A percentile compares a stretch with the other conserved stretches of the same genome.
These are phyloP conservation scores for Phytopythium delawarense DNA, from an alignment of 352 stramenopile genomes.

Conservation along the genomic window DNA sequence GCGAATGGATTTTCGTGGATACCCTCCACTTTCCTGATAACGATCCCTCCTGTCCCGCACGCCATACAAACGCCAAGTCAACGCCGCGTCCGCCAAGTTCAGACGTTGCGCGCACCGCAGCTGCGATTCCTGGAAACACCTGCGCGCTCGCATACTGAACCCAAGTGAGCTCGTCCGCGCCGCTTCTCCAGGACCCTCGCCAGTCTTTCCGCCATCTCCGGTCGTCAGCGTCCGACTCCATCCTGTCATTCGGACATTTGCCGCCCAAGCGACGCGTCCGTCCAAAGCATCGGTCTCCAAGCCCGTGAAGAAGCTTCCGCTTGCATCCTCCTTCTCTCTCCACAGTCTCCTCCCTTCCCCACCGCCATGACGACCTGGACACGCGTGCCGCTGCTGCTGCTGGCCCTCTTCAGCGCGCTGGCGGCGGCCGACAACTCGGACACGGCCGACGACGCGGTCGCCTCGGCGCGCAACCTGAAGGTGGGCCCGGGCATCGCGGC, in stretches of 20 bases:
- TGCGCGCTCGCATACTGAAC: neutral
- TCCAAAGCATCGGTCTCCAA: neutral
- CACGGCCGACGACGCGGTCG: constrained; percentile 17
- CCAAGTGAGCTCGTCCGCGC: neutral
- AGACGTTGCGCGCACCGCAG: neutral
- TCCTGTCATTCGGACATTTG: neutral
- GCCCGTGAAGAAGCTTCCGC: neutral
- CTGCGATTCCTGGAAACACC: neutral
- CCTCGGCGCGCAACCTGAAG: constrained; percentile 15
- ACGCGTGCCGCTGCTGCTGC: constrained; percentile 12
- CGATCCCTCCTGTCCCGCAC: too few species aligned
- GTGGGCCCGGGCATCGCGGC: constrained; percentile 32
- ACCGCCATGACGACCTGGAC: neutral
- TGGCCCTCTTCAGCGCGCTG: constrained; percentile 11
- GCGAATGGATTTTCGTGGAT: too few species aligned
- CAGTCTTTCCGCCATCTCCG: too few species aligned
- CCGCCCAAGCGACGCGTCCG: neutral
- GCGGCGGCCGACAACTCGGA: constrained; percentile 13
- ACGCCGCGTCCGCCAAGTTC: neutral
- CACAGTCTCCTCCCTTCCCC: neutral
- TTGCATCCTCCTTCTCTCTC: constrained; percentile 10
- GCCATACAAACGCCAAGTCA: constrained; percentile 8
- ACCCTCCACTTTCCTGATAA: too few species aligned
- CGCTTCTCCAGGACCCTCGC: neutral
- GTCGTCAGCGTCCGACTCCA: neutral